Conservation (phyloP, 108 stramenopile genomes). For the Cyclotella atomus region DNA sequence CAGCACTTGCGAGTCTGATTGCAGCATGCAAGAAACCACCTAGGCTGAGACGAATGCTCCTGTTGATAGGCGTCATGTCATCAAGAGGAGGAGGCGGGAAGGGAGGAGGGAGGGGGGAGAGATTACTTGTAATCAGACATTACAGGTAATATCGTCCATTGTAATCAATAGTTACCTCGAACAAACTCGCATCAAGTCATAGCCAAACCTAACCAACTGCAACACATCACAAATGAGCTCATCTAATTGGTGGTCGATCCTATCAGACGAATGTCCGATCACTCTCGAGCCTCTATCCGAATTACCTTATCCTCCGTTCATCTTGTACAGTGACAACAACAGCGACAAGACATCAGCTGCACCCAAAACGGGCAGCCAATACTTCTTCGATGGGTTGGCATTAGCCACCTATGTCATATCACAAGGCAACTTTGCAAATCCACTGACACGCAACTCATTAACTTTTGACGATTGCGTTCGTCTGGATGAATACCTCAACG, state of each 20-base stretch:
- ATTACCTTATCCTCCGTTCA: constrained; percentile 71
- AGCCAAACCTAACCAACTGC: too few species aligned
- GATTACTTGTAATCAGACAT: too few species aligned
- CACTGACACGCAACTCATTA: constrained; percentile 60
- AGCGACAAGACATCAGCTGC: background rate
- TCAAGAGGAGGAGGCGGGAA: too few species aligned
- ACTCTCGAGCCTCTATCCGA: constrained; percentile 60
- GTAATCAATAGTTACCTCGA: too few species aligned
- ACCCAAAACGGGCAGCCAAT: constrained; percentile 10
- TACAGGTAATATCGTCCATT: too few species aligned
- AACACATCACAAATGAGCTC: too few species aligned
- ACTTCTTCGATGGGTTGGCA: constrained; percentile 71
- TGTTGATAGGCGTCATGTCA: too few species aligned
- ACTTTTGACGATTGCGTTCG: constrained; percentile 58
- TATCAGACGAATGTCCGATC: constrained; percentile 69
- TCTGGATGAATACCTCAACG: constrained; percentile 64
- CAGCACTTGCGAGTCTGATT: too few species aligned
- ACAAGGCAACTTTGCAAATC: constrained; percentile 71
- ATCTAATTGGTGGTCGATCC: constrained; percentile 13
- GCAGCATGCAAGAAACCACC: too few species aligned
- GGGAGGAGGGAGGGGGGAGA: too few species aligned
- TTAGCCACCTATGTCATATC: constrained; percentile 74
- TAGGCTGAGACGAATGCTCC: too few species aligned
- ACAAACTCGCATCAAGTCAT: too few species aligned
- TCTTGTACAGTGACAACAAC: constrained; percentile 12